Evolutionary conservation across 495 filamentous ascomycete genomes (phyloP), one percentile per base, ranked within the genome.

Genomic region (Talaromyces proteolyticus): DNA sequence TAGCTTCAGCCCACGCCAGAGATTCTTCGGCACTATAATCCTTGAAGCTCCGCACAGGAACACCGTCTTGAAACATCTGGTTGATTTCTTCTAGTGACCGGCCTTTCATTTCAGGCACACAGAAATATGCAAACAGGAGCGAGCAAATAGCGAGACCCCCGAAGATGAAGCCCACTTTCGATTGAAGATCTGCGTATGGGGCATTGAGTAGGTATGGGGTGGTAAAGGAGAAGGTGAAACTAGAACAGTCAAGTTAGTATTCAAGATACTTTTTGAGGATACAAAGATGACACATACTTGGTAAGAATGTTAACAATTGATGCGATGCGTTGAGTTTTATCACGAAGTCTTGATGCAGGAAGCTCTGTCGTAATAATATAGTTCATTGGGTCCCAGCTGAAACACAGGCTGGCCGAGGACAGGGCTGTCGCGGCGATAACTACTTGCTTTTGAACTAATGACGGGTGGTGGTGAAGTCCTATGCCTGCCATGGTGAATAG

Each of bases 91-190:
- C 68, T 5, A 68, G 56, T 0, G 54, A 54, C 0, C 55, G 47
- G 0, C 62, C 65, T 19, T 59, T 54, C 50, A 62, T 57, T 24
- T 67, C 67, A 0, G 67, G 68, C 6, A 73, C 54, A 21, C 52
- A 58, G 25, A 70, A 59, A 39, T 59, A 70, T 2, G 56, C 53
- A 44, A 65, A 67, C 3, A 65, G 18, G 3, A 60, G 17, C 6
- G 52, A 44, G 3, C 44, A 18, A 17, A 52, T 18, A 14, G 53
- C 57, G 23, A 50, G 21, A 40, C 52, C 17, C 26, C 65, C 69
- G 39, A 57, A 72, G 6, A 72, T 58, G 42, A 66, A 72, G 1
- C 67, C 67, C 10, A 72, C 63, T 41, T 68, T 69, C 1, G 61
- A 54, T 3, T 61, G 53, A 18, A 72, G 53, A 29, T 64, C 47